Evolutionary conservation across 2,329 filamentous ascomycete genomes (phyloP).

Genomic region (Knufia fluminis): DNA sequence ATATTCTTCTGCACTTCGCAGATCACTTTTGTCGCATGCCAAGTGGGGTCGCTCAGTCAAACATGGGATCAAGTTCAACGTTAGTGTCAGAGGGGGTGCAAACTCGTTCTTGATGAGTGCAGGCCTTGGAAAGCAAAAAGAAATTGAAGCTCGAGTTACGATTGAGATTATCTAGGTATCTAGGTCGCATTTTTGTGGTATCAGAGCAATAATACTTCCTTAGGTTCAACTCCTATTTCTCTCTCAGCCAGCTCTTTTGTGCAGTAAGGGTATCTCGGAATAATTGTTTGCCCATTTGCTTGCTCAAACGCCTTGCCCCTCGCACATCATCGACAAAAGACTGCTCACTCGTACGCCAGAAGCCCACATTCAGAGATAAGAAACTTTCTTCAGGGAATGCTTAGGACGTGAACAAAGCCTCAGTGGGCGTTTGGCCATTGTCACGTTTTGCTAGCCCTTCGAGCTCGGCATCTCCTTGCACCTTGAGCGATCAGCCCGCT

Average conservation of each 20-base stretch:
- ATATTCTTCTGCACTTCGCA: too few relatives aligned
- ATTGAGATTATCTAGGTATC: slow-evolving; percentile 1
- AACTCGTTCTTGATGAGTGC: too few relatives aligned
- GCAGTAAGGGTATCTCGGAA: neutral
- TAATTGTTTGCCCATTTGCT: neutral
- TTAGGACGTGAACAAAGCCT: neutral
- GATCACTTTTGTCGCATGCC: too few relatives aligned
- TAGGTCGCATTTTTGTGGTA: neutral
- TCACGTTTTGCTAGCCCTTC: slow-evolving; percentile 1
- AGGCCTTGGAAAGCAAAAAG: neutral
- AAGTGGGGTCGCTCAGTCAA: too few relatives aligned
- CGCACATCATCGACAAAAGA: neutral
- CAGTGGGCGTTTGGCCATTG: neutral
- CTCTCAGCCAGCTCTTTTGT: neutral
- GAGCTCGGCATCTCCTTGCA: slow-evolving; percentile 25
- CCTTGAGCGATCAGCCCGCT: slow-evolving; percentile 44
- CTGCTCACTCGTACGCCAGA: neutral
- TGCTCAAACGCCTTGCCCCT: neutral
- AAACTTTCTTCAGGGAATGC: too few relatives aligned
- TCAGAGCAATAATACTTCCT: neutral
- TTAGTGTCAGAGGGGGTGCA: too few relatives aligned
- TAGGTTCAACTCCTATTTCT: neutral
- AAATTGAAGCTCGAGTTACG: neutral
- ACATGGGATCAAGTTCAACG: too few relatives aligned
- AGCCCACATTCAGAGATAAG: too few relatives aligned